Conservation (phyloP, 495 filamentous ascomycete species). For the Xeromyces bisporus region DNA sequence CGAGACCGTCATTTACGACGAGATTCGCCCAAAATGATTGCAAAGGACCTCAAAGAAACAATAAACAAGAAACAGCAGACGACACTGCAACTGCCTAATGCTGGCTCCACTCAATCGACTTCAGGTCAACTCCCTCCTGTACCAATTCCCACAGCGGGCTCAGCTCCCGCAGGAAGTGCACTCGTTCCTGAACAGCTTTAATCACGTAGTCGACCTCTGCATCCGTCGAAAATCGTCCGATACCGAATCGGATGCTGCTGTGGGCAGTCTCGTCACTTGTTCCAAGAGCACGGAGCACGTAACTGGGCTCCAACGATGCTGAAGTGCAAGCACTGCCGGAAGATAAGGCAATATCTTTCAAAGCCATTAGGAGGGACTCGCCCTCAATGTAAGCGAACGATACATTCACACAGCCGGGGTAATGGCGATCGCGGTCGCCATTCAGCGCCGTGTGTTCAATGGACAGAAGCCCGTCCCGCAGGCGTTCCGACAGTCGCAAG, state of each 20-base stretch:
- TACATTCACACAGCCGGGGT: constrained; percentile 94
- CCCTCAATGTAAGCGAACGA: constrained; percentile 98
- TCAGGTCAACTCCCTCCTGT: constrained; percentile 87
- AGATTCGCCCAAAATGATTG: no score
- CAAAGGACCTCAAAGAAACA: constrained; percentile 1
- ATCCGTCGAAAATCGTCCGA: constrained; percentile 92
- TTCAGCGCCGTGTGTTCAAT: constrained; percentile 90
- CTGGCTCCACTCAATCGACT: constrained; percentile 96
- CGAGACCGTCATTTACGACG: no score
- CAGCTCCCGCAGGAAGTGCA: constrained; percentile 83
- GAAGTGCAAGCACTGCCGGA: constrained; percentile 96
- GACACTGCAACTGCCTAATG: constrained; percentile 36
- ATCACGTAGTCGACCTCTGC: constrained; percentile 93
- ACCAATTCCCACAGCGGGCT: constrained; percentile 97
- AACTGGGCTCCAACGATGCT: constrained; percentile 88
- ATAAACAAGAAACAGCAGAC: constrained; percentile 4
- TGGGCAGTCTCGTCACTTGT: constrained; percentile 95
- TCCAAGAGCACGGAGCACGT: constrained; percentile 83
- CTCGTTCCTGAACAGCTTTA: constrained; percentile 79
- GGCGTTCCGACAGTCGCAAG: constrained; percentile 60
- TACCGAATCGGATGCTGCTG: constrained; percentile 93
- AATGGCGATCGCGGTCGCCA: constrained; percentile 66
- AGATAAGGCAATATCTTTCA: constrained; percentile 94
- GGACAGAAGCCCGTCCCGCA: constrained; percentile 62
- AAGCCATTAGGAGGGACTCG: constrained; percentile 91